Percentiles rank a stretch among this genome's conserved stretches.
These are phyloP conservation scores for Fraxinus excelsior DNA, from an alignment of 257 asterid species.

Conservation along the genomic window DNA sequence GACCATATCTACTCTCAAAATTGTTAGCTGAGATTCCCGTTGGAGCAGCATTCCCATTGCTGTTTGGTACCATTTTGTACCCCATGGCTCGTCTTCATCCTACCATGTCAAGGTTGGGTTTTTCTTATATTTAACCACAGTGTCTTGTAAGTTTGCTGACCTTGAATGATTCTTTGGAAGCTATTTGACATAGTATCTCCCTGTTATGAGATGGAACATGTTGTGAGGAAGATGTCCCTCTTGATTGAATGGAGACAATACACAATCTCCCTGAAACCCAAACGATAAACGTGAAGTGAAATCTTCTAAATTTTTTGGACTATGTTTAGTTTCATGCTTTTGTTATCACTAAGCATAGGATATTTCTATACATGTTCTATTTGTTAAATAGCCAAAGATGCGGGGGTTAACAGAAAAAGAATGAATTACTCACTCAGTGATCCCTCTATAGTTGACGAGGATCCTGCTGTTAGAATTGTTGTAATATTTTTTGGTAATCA, in stretches of 20 bases:
- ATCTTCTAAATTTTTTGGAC: not conserved
- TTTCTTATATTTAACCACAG: slow-evolving; percentile 22
- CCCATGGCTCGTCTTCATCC: slow-evolving; percentile 98
- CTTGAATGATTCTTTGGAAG: not conserved
- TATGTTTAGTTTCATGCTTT: not conserved
- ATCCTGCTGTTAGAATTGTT: not conserved
- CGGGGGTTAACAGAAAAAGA: not conserved
- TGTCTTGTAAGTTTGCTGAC: slow-evolving; percentile 13
- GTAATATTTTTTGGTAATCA: not conserved
- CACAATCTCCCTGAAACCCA: not conserved
- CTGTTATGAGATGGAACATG: not conserved
- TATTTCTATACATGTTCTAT: not conserved
- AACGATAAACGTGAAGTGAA: not conserved
- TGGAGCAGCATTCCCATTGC: slow-evolving; percentile 96
- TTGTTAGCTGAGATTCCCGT: slow-evolving; percentile 91
- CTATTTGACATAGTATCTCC: not conserved
- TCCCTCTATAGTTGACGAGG: not conserved
- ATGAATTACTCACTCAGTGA: not conserved
- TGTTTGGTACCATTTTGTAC: slow-evolving; percentile 84
- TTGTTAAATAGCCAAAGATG: not conserved
- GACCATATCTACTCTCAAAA: slow-evolving; percentile 92
- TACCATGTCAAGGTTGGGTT: slow-evolving; percentile 67
- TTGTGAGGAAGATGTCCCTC: not conserved
- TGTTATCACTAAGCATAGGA: not conserved
- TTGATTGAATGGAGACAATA: not conserved